These are phyloP conservation scores for Oxytropis ochrocephala DNA, from an alignment of 306 rosid genomes.

Conservation along the genomic window DNA sequence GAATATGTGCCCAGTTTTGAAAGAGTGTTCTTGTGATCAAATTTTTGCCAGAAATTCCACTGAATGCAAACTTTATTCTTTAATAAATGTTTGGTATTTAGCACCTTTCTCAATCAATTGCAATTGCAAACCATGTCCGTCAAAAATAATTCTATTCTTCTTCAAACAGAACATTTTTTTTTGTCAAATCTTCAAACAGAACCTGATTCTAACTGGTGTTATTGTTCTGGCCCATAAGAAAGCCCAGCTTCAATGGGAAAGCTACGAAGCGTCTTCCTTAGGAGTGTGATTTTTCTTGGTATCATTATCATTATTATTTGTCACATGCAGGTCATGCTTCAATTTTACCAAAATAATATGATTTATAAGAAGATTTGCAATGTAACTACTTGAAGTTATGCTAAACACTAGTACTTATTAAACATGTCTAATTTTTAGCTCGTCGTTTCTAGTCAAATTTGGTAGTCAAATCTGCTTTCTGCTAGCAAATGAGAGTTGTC, in stretches of 20 bases:
- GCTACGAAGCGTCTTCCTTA: neutral
- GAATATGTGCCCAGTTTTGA: conserved; percentile 26
- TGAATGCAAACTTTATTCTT: conserved; percentile 29
- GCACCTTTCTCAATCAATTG: conserved; percentile 32
- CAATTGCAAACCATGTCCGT: conserved; percentile 2
- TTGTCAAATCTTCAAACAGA: neutral
- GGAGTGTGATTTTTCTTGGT: neutral
- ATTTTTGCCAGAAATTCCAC: conserved; percentile 23
- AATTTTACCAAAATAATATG: too few relatives aligned
- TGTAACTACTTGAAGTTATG: too few relatives aligned
- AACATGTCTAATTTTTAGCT: too few relatives aligned
- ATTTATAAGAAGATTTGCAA: too few relatives aligned
- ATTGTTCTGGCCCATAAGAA: conserved; percentile 20
- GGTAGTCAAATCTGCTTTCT: too few relatives aligned
- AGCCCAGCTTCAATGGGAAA: conserved; percentile 13
- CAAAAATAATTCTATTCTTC: conserved; percentile 18
- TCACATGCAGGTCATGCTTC: too few relatives aligned
- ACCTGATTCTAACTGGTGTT: conserved; percentile 24
- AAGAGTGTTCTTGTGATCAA: conserved; percentile 17
- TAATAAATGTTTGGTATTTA: neutral
- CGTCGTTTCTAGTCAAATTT: too few relatives aligned
- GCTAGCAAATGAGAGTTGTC: too few relatives aligned
- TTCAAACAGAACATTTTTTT: conserved; percentile 3
- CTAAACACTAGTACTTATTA: too few relatives aligned
- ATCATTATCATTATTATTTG: too few relatives aligned